Base-by-base conservation (phyloP, 1,139 yeast genomes). In the Pichia sp. region DNA sequence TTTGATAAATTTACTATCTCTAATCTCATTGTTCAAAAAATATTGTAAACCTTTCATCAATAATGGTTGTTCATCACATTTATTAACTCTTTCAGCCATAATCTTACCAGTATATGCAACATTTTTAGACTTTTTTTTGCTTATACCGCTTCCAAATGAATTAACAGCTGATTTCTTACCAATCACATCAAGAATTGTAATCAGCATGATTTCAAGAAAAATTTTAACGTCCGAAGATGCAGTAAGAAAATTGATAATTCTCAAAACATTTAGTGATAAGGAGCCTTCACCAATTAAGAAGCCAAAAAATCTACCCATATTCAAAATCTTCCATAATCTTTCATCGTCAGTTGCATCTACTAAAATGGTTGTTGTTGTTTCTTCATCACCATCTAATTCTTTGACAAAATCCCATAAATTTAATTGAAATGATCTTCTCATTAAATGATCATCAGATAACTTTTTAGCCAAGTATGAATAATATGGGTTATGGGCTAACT, bases 351-450 rank as follows among this genome's bases (percentile, higher is more conserved):
- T 71, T 39, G 70, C 66, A 11, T 68, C 72, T 7, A 68, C 72
- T 29, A 57, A 45, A 12, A 55, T 50, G 11, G 54, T 55, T 20
- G 58, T 47, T 20, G 58, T 47, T 3, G 53, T 42, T 23, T 48
- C 49, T 7, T 73, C 77, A 4, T 71, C 76, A 16, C 77, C 74
- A 56, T 85, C 96, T 43, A 88, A 70, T 34, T 82, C 88, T 55
- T 80, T 80, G n/a, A 90, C 60, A 45, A 82, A 73, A 64, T 92
- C 96, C 97, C 97, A 94, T 41, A 94, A 72, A 61, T 81, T 73
- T 63, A 92, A 89, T 62, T 92, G 97, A 58, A 94, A 83, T 0
- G 95, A 79, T 64, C 90, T 90, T 59, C 87, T 76, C 63, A 85
- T 70, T 2, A 82, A 73, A 54, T 85, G 87, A 36, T 80, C 76